Evolutionary conservation across 805 yeast species (phyloP).

Genomic region (Naumovozyma castellii): DNA sequence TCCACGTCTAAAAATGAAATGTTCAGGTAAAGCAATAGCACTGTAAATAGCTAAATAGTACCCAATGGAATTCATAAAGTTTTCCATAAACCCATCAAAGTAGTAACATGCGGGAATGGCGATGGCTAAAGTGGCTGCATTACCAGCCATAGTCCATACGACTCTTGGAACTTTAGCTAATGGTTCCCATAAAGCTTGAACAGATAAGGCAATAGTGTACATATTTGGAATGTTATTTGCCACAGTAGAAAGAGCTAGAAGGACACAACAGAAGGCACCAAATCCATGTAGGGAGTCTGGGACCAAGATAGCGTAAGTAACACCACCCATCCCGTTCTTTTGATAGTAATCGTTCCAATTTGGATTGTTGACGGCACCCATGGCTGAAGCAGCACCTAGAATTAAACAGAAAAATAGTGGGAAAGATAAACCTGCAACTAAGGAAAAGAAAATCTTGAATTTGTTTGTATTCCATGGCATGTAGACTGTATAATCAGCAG

Average conservation of each 20-base stretch:
- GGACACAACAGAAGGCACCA: slow-evolving; percentile 81
- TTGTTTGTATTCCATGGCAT: slow-evolving; percentile 59
- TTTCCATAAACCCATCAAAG: slow-evolving; percentile 62
- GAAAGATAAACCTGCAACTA: slow-evolving; percentile 51
- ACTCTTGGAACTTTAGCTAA: slow-evolving; percentile 72
- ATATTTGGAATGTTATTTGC: slow-evolving; percentile 90
- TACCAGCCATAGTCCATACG: slow-evolving; percentile 70
- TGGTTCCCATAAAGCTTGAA: slow-evolving; percentile 75
- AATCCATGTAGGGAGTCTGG: slow-evolving; percentile 76
- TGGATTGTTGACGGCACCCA: slow-evolving; percentile 45
- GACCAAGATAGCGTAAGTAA: slow-evolving; percentile 69
- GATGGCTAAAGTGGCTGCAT: slow-evolving; percentile 69
- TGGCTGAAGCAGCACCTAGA: slow-evolving; percentile 79
- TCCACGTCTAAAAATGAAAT: slow-evolving; percentile 65
- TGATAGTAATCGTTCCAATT: slow-evolving; percentile 43
- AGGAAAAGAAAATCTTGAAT: slow-evolving; percentile 51
- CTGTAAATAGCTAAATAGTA: slow-evolving; percentile 85
- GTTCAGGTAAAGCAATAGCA: slow-evolving; percentile 67
- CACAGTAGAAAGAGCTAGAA: slow-evolving; percentile 79
- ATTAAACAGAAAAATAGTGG: slow-evolving; percentile 68
- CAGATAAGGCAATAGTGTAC: slow-evolving; percentile 82
- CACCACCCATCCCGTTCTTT: slow-evolving; percentile 63
- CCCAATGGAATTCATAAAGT: slow-evolving; percentile 86
- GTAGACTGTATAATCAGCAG: slow-evolving; percentile 86
- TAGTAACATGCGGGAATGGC: slow-evolving; percentile 81